These are phyloP conservation scores for Rhodamnia argentea DNA, from an alignment of 345 rosid genomes.

Conservation along the genomic window DNA sequence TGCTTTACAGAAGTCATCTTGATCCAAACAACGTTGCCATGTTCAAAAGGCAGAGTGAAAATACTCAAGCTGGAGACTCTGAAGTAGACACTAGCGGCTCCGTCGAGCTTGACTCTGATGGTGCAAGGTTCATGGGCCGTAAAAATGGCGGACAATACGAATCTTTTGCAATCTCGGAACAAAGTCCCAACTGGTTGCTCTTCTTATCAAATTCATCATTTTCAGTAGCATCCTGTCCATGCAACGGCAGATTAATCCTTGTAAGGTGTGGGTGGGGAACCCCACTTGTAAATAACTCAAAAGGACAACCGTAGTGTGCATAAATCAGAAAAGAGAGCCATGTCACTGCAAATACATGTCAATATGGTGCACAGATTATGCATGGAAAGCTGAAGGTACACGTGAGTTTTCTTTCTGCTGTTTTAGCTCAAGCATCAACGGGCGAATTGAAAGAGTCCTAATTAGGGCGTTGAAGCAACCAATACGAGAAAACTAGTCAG, in stretches of 20 bases:
- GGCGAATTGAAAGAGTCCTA: not conserved
- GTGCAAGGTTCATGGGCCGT: slow-evolving; percentile 17
- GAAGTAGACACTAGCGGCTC: slow-evolving; percentile 31
- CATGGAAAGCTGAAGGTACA: not conserved
- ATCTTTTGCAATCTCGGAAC: slow-evolving; percentile 30
- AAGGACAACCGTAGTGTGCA: not conserved
- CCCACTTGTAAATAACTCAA: not conserved
- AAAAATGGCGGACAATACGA: slow-evolving; percentile 55
- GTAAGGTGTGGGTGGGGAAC: not conserved
- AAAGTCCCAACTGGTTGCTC: slow-evolving; percentile 33
- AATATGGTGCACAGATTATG: not conserved
- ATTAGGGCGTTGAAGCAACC: not conserved
- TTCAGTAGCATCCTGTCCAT: slow-evolving; percentile 54
- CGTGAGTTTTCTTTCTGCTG: not conserved
- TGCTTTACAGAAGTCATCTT: not conserved
- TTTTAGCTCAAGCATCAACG: not conserved
- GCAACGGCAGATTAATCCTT: not conserved
- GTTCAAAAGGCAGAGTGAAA: not conserved
- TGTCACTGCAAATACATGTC: not conserved
- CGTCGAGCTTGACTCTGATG: slow-evolving; percentile 23
- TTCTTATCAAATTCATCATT: slow-evolving; percentile 58
- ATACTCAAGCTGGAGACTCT: not conserved
- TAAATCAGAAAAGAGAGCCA: not conserved
- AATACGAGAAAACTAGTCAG: not conserved
- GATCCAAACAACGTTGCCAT: not conserved